Evolutionary conservation across 768 basidiomycete species (phyloP), one percentile per base, ranked within the genome.

Genomic region (Paxillus ammoniavirescens): DNA sequence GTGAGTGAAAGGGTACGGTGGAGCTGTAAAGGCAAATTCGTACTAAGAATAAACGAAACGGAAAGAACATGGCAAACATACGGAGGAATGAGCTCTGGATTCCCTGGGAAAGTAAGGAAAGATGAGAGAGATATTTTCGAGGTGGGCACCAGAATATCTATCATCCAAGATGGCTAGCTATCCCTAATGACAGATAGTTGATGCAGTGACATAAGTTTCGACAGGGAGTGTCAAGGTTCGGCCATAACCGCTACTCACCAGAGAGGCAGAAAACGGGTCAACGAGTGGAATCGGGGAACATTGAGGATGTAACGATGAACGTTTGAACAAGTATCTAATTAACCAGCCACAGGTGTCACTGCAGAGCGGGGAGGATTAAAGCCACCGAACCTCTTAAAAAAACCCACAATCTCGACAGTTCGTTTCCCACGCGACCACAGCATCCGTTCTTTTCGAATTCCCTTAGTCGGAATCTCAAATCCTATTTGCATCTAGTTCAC

Each of bases 271-370:
- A 17, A 47, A 13, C 15, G 45, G 6, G 50, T 46, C 30, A 59
- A 45, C 28, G 54, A 47, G 15, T 42, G 48, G 26, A 21, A 23
- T 30, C n/a, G 18, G 23, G 42, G 42, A 33, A 42, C 64, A 65
- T 64, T 28, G 35, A 40, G 28, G 28, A 18, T 30, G 21, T 36
- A 40, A 49, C 28, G 21, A 41, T 41, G 35, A 26, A 33, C 40
- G 49, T n/a, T 5, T 56, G n/a, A n/a, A n/a, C 21, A 21, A 21
- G 21, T 21, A 21, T 21, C 21, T 21, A 21, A n/a, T n/a, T n/a
- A n/a, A 23, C 14, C 23, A 41, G 50, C 64, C 61, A 58, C 61
- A 15, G 56, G 61, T 65, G 26, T 61, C 61, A 58, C n/a, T n/a
- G n/a, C 55, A 63, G 63, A 50, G 48, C 52, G 54, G 47, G 37